Conservation (phyloP, 2,329 filamentous ascomycete genomes). For the Alternaria sp. region DNA sequence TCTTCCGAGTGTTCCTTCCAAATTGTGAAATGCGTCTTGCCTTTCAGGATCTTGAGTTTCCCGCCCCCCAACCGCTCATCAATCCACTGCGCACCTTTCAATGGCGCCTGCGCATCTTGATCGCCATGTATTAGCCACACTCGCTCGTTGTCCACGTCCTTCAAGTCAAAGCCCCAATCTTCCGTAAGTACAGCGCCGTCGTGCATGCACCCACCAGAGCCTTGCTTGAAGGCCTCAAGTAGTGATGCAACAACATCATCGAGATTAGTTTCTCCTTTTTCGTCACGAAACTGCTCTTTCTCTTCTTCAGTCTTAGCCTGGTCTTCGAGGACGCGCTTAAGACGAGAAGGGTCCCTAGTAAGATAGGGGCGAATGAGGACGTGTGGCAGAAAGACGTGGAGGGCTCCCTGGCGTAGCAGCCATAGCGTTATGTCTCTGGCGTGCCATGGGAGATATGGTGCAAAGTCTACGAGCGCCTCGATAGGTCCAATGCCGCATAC, state of each 20-base stretch:
- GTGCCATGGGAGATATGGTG: slow-evolving; percentile 20
- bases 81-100: slow-evolving; percentile 30
- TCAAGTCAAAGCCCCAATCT: slow-evolving; percentile 32
- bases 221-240: slow-evolving; percentile 31
- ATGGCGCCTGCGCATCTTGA: slow-evolving; percentile 25
- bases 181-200: slow-evolving; percentile 26
- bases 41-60: slow-evolving; percentile 27
- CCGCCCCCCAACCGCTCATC: slow-evolving; percentile 27
- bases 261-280: slow-evolving; percentile 20
- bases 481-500: slow-evolving; percentile 32
- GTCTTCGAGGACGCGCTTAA: slow-evolving; percentile 30
- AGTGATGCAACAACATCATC: slow-evolving; percentile 25
- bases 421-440: slow-evolving; percentile 24
- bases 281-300: slow-evolving; percentile 21
- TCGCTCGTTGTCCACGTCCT: slow-evolving; percentile 23
- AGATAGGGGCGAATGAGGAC: slow-evolving; percentile 21
- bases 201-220: slow-evolving; percentile 19
- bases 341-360: slow-evolving; percentile 23
- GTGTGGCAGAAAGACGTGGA: slow-evolving; percentile 24
- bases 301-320: slow-evolving; percentile 31
- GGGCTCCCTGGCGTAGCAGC: slow-evolving; percentile 18
- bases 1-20: slow-evolving; percentile 32
- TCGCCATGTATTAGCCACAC: slow-evolving; percentile 33
- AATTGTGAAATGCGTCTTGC: slow-evolving; percentile 32
- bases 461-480: slow-evolving; percentile 19